These are phyloP conservation scores for Sanghuangporus baumii DNA, from an alignment of 1,284 basidiomycete species.

Conservation along the genomic window DNA sequence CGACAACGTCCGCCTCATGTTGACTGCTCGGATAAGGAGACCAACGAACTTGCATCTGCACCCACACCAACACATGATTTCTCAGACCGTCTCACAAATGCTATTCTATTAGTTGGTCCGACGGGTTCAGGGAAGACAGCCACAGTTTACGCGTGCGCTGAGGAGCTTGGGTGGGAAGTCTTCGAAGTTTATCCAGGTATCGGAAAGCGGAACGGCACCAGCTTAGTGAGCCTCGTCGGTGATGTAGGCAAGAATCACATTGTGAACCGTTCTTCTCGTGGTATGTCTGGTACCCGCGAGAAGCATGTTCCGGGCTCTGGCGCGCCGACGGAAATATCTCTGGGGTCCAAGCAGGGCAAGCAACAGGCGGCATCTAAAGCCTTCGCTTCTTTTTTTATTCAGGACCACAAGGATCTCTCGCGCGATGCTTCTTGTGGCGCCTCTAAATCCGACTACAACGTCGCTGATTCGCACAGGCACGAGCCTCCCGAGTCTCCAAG, in stretches of 20 bases:
- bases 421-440: background rate
- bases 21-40: background rate
- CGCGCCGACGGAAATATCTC: no score
- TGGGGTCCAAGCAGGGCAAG: background rate
- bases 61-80: conserved; percentile 28
- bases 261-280: conserved; percentile 36
- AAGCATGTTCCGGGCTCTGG: background rate
- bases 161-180: conserved; percentile 91
- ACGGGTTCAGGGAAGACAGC: conserved; percentile 89
- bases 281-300: background rate
- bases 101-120: conserved; percentile 81
- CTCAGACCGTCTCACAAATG: conserved; percentile 64
- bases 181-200: conserved; percentile 98
- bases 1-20: conserved; percentile 4
- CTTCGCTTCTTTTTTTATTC: background rate
- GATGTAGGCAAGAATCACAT: conserved; percentile 92
- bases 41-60: background rate
- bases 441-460: background rate
- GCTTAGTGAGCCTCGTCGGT: conserved; percentile 79
- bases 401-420: background rate
- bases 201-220: conserved; percentile 77
- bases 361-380: background rate
- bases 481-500: background rate
- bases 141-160: conserved; percentile 88
- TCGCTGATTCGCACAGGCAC: background rate